A percentile compares a stretch with the other conserved stretches of the same genome.
Conservation (phyloP, 129 eudicot species). For the Pulicaria dysenterica region DNA sequence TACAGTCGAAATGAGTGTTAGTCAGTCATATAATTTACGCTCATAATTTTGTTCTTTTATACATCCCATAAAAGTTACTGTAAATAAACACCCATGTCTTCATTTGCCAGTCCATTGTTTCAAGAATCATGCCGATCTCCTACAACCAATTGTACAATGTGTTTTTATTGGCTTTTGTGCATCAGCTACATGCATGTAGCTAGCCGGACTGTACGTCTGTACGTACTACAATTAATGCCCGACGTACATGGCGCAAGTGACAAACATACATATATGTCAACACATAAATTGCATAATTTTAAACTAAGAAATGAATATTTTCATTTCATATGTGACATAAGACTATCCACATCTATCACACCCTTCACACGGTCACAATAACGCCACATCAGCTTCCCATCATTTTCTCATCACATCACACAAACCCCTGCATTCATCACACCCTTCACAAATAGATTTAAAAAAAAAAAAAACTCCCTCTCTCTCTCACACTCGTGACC, state of each 20-base stretch:
- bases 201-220: not conserved
- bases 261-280: not conserved
- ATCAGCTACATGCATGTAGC: not conserved
- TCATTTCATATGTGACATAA: not conserved
- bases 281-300: not conserved
- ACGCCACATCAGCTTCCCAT: too few species aligned
- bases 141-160: conserved; percentile 1
- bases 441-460: too few species aligned
- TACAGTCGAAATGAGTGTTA: conserved; percentile 27
- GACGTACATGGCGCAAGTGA: conserved; percentile 9
- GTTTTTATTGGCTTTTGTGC: conserved; percentile 34
- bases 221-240: conserved; percentile 5
- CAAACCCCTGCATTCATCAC: too few species aligned
- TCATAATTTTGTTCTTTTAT: conserved; percentile 23
- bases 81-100: conserved; percentile 31
- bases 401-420: too few species aligned
- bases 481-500: too few species aligned
- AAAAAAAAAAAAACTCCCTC: too few species aligned
- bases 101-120: conserved; percentile 17
- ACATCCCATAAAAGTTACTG: conserved; percentile 26
- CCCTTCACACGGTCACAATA: too few species aligned
- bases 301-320: not conserved
- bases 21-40: conserved; percentile 33
- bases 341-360: too few species aligned
- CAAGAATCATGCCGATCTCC: conserved; percentile 25